Conservation (phyloP, 306 rosid genomes). For the Pyrus communis region DNA sequence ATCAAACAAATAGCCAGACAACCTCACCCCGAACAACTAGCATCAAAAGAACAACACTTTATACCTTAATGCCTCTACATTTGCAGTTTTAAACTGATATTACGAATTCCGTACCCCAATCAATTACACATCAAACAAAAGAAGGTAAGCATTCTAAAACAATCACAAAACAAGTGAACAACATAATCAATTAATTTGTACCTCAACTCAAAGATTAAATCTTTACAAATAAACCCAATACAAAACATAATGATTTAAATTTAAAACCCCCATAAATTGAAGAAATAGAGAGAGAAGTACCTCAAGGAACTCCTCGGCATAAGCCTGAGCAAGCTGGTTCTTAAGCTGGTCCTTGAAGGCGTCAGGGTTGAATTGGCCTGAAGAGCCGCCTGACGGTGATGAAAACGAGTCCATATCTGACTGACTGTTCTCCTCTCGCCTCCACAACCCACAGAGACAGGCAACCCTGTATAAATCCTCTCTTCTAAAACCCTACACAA, state of each 20-base stretch:
- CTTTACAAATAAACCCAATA: not conserved
- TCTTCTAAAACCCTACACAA: constrained; percentile 12
- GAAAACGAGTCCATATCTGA: constrained; percentile 80
- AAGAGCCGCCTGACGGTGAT: constrained; percentile 37
- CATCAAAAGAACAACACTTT: not conserved
- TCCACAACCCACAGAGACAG: not conserved
- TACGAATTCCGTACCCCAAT: not conserved
- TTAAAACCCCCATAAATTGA: not conserved
- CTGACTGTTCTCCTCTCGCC: not conserved
- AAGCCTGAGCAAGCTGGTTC: constrained; percentile 82
- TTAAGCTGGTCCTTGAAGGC: constrained; percentile 72
- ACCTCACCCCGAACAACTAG: not conserved
- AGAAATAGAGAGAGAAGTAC: constrained; percentile 24
- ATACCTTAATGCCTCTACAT: not conserved
- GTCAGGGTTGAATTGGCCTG: constrained; percentile 40
- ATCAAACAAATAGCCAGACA: not conserved
- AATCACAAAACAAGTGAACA: not conserved
- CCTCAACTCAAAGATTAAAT: not conserved
- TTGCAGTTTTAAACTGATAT: not conserved
- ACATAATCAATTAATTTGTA: not conserved
- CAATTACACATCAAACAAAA: not conserved
- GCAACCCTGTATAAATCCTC: not conserved
- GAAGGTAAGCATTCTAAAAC: not conserved
- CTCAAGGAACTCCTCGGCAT: constrained; percentile 94
- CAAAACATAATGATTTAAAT: not conserved